These are phyloP conservation scores for Meira nashicola DNA, from an alignment of 1,284 basidiomycete genomes.

Conservation along the genomic window DNA sequence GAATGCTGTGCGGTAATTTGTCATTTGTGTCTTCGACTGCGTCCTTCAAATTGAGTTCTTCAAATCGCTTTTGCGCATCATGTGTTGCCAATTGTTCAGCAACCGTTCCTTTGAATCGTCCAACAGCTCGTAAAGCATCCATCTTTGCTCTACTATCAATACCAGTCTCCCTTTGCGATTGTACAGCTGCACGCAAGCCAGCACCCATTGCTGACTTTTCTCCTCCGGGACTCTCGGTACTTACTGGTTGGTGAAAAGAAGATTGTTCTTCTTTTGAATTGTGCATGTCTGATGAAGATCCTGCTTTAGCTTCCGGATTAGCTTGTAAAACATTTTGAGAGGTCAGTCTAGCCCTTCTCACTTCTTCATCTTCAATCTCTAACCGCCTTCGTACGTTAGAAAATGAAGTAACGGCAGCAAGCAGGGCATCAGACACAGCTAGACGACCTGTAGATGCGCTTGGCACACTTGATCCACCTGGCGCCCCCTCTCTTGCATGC, in stretches of 20 bases:
- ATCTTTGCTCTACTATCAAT: constrained; percentile 23
- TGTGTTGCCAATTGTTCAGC: constrained; percentile 26
- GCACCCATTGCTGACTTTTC: not conserved
- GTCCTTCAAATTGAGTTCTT: not conserved
- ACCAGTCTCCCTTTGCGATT: constrained; percentile 1
- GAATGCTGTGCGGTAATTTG: too few species aligned
- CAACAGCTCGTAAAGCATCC: constrained; percentile 27
- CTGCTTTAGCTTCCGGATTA: not conserved
- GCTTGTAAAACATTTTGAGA: not conserved
- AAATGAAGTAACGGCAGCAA: constrained; percentile 40
- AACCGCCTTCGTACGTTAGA: constrained; percentile 37
- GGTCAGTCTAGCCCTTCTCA: not conserved
- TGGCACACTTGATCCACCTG: constrained; percentile 6
- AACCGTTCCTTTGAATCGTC: constrained; percentile 44
- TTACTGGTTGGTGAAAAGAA: not conserved
- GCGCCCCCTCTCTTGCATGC: constrained; percentile 3
- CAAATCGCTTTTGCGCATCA: not conserved
- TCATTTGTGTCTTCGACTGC: not conserved
- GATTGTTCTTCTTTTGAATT: not conserved
- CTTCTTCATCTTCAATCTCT: constrained; percentile 29
- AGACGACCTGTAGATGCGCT: constrained; percentile 1
- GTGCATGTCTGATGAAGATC: not conserved
- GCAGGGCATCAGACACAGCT: constrained; percentile 16
- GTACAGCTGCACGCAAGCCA: not conserved
- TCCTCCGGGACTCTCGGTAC: not conserved